Evolutionary conservation across 805 yeast genomes (phyloP), one percentile per base, ranked within the genome.

Genomic region (Jamesozyma piceae): DNA sequence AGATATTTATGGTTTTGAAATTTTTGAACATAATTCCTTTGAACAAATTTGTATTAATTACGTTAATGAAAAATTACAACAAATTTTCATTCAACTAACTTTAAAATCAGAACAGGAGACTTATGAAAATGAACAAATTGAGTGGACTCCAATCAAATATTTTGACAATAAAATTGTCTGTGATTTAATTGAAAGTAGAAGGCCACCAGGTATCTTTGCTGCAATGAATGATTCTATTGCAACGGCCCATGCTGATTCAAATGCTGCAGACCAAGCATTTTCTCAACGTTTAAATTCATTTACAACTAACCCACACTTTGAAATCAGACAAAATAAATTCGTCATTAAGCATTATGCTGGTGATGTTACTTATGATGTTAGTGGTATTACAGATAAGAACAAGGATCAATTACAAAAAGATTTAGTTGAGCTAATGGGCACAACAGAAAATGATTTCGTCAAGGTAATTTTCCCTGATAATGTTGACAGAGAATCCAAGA

Each of bases 71-170:
- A 90, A 90, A 65, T 72, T 90, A 52, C 97, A 89, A 68, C 98
- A 90, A 63, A 92, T 90, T 59, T 92, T 92, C 57, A 92, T 92
- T 61, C 95, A 92, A 63, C 73, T 92, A 57, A 92, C 98, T 2
- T 73, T 92, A 57, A 92, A 92, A 66, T 84, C 97, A 0, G 98
- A 92, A 66, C 98, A 92, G 68, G 98, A 92, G 50, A 97, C 92
- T 60, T 92, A 92, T 57, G 92, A 87, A 29, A 82, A 84, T 52
- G 99, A 92, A 64, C 84, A 87, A 65, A 92, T 92, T 62, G 75
- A 86, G 62, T 92, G 98, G 98, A 86, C 95, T 11, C 97, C 97
- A 19, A 92, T 92, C 57, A 84, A 92, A 49, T 92, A 88, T 64
- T 92, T 92, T 69, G 92, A 92, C 66, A 92, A 92, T 67, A 81